These are phyloP conservation scores for Claviceps capensis DNA, from an alignment of 2,329 filamentous ascomycete genomes.

Conservation along the genomic window DNA sequence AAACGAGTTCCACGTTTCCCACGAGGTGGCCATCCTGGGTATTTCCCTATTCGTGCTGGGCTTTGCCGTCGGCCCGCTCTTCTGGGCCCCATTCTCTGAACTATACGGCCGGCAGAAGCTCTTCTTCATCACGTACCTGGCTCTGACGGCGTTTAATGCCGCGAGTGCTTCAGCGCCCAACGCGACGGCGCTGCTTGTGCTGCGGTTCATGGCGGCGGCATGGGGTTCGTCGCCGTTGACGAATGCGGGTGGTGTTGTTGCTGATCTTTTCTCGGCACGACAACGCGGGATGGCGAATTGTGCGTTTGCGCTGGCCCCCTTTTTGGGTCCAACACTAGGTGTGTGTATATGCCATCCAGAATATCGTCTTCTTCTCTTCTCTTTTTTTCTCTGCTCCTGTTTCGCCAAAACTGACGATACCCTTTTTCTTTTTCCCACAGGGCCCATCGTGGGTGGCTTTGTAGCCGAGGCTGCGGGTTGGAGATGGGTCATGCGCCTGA, in stretches of 20 bases:
- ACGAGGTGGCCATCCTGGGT: constrained; percentile 43
- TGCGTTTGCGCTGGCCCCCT: constrained; percentile 48
- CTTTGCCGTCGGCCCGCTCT: constrained; percentile 45
- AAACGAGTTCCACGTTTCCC: constrained; percentile 35
- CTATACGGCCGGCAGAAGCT: constrained; percentile 47
- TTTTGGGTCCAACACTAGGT: constrained; percentile 46
- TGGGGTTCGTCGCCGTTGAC: constrained; percentile 50
- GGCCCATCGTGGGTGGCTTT: constrained; percentile 51
- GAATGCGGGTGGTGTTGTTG: constrained; percentile 49
- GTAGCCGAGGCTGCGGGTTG: constrained; percentile 45
- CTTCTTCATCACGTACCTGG: constrained; percentile 43
- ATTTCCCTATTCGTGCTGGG: constrained; percentile 52
- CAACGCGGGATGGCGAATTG: constrained; percentile 44
- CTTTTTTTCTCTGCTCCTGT: too few species aligned
- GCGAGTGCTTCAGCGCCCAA: constrained; percentile 42
- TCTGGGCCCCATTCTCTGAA: constrained; percentile 56
- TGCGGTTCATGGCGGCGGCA: constrained; percentile 53
- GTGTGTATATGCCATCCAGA: constrained; percentile 8
- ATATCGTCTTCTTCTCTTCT: not conserved
- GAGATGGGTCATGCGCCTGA: constrained; percentile 51
- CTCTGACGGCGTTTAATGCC: constrained; percentile 47
- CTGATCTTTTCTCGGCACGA: constrained; percentile 44
- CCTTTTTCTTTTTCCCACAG: constrained; percentile 7
- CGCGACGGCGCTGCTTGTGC: constrained; percentile 46
- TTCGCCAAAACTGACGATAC: not conserved